phyloP scores from a whole-genome alignment of 2,329 filamentous ascomycete genomes.

The Fusarium mexicanum region DNA sequence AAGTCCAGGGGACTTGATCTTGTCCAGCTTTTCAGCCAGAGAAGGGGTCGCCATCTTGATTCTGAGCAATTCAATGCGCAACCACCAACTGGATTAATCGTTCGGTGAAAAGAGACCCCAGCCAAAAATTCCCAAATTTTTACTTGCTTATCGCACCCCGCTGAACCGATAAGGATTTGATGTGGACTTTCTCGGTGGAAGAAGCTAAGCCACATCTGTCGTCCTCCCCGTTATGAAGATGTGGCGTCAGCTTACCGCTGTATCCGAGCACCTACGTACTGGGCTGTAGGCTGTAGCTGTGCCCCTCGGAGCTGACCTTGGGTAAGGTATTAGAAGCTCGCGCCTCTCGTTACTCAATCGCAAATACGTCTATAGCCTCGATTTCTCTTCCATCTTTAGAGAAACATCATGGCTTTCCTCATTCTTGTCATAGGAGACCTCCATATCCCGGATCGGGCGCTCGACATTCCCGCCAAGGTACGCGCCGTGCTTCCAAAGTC shows the following conservation, averaged over 20 bases:
- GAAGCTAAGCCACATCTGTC: constrained; percentile 20
- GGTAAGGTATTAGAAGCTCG: constrained; percentile 41
- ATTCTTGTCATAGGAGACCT: constrained; percentile 93
- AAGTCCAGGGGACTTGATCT: constrained; percentile 95
- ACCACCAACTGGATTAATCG: constrained; percentile 37
- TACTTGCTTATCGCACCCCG: constrained; percentile 46
- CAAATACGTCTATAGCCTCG: constrained; percentile 32
- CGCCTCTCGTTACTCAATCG: constrained; percentile 33
- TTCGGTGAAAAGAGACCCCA: constrained; percentile 42
- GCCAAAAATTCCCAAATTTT: constrained; percentile 45
- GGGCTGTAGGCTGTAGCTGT: constrained; percentile 16
- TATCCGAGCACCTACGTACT: constrained; percentile 44
- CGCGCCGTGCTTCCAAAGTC: constrained; percentile 15
- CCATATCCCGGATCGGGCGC: constrained; percentile 90
- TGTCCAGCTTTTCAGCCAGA: constrained; percentile 91
- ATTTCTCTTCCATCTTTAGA: constrained; percentile 31
- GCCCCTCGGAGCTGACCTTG: constrained; percentile 43
- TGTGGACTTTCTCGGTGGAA: constrained; percentile 1
- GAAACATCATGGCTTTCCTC: constrained; percentile 79
- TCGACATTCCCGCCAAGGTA: constrained; percentile 92
- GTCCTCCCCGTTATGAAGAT: constrained; percentile 37
- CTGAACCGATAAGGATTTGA: constrained; percentile 39
- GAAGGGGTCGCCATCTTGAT: constrained; percentile 57
- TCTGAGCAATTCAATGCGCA: constrained; percentile 44
- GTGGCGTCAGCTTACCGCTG: constrained; percentile 39